These are phyloP conservation scores for Penicillium canariense DNA, from an alignment of 495 filamentous ascomycete species.

Conservation along the genomic window DNA sequence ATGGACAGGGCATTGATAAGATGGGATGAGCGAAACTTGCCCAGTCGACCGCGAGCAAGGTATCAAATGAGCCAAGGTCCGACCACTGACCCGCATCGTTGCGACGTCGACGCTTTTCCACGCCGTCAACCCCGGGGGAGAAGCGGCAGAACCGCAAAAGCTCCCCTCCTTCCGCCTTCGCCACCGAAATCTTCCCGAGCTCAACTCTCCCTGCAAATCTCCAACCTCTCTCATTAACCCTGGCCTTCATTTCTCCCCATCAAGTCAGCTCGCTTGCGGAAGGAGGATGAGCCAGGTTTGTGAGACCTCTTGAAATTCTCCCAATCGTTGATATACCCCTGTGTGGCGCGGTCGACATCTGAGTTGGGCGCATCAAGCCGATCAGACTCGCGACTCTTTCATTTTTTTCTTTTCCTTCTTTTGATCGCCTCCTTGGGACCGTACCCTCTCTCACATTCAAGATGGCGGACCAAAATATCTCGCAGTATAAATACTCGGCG, in stretches of 20 bases:
- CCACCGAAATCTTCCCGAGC: slow-evolving; percentile 46
- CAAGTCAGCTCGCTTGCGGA: slow-evolving; percentile 32
- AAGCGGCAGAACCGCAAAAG: slow-evolving; percentile 24
- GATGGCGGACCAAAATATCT: slow-evolving; percentile 93
- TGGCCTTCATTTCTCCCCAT: slow-evolving; percentile 31
- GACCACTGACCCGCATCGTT: slow-evolving; percentile 28
- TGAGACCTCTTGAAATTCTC: slow-evolving; percentile 29
- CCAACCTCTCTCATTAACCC: slow-evolving; percentile 22
- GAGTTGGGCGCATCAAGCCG: slow-evolving; percentile 38
- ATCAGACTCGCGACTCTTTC: slow-evolving; percentile 33
- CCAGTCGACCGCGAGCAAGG: neutral
- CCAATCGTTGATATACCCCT: slow-evolving; percentile 20
- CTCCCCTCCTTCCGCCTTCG: slow-evolving; percentile 40
- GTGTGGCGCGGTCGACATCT: slow-evolving; percentile 25
- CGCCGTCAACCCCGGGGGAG: neutral
- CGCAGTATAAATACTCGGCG: slow-evolving; percentile 99
- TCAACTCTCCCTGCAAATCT: slow-evolving; percentile 16
- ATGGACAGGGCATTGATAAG: slow-evolving; percentile 24
- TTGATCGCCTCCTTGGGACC: slow-evolving; percentile 18
- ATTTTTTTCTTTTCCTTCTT: slow-evolving; percentile 20
- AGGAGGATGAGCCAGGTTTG: slow-evolving; percentile 46
- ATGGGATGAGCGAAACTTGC: neutral
- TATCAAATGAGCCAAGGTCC: slow-evolving; percentile 9
- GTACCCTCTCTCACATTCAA: slow-evolving; percentile 28
- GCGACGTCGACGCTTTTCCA: slow-evolving; percentile 7